Evolutionary conservation across 768 basidiomycete species (phyloP).

Genomic region (Boletus patriciae): DNA sequence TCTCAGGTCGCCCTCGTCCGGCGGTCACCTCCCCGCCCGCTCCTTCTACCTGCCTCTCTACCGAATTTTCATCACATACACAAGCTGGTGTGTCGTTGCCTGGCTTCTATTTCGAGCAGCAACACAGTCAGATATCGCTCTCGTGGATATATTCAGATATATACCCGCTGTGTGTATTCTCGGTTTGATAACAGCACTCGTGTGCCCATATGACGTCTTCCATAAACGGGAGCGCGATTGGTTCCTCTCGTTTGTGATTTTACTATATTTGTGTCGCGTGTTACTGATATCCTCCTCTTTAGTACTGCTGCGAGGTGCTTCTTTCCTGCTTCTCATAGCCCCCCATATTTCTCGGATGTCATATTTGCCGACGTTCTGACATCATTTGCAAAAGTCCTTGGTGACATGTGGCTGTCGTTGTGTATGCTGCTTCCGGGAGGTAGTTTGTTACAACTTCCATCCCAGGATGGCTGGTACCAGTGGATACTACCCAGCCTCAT

Average conservation of each 20-base stretch:
- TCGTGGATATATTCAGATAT: slow-evolving; percentile 75
- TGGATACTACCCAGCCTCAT: slow-evolving; percentile 85
- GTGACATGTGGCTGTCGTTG: slow-evolving; percentile 87
- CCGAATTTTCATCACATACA: slow-evolving; percentile 61
- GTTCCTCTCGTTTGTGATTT: slow-evolving; percentile 68
- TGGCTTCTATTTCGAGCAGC: slow-evolving; percentile 69
- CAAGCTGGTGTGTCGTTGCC: slow-evolving; percentile 56
- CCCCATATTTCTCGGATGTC: slow-evolving; percentile 87
- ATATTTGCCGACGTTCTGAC: slow-evolving; percentile 95
- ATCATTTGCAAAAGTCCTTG: slow-evolving; percentile 94
- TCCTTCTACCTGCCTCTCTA: slow-evolving; percentile 63
- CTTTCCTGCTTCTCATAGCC: slow-evolving; percentile 55
- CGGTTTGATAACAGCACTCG: slow-evolving; percentile 52
- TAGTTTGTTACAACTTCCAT: slow-evolving; percentile 64
- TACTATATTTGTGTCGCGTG: neutral
- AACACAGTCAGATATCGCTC: slow-evolving; percentile 53
- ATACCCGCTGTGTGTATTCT: slow-evolving; percentile 70
- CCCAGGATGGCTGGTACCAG: slow-evolving; percentile 58
- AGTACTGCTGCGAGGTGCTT: slow-evolving; percentile 79
- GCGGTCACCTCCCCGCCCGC: slow-evolving; percentile 30
- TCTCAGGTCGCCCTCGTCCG: slow-evolving; percentile 16
- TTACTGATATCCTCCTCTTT: slow-evolving; percentile 4
- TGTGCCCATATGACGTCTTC: slow-evolving; percentile 68
- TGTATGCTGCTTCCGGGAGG: slow-evolving; percentile 87
- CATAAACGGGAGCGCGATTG: slow-evolving; percentile 71